Evolutionary conservation across 192 early-diverging fungal genomes (phyloP).

Genomic region (Jimgerdemannia lactiflua): DNA sequence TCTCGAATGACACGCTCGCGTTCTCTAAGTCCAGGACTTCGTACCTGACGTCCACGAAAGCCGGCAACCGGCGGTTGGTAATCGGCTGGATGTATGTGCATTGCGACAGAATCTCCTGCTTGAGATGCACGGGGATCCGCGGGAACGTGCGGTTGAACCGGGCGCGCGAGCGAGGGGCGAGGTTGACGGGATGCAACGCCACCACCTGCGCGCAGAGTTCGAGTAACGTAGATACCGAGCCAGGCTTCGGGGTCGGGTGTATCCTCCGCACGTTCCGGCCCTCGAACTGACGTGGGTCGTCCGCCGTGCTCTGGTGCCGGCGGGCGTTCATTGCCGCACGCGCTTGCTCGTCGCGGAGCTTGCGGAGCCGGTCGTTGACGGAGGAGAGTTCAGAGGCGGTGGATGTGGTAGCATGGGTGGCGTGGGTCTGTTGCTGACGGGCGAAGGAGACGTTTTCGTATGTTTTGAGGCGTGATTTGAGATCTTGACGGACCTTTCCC

Average conservation of each 20-base stretch:
- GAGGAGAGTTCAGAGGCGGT: neutral
- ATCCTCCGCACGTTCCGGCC: neutral
- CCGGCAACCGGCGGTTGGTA: neutral
- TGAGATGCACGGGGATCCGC: neutral
- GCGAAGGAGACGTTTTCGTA: neutral
- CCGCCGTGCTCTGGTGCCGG: neutral
- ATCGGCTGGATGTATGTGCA: neutral
- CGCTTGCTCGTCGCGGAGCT: conserved; percentile 10
- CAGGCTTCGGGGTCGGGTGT: too few relatives aligned
- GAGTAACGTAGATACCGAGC: neutral
- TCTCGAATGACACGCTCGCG: neutral
- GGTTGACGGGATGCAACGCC: neutral
- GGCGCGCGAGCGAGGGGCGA: neutral
- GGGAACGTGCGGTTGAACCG: neutral
- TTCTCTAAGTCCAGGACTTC: neutral
- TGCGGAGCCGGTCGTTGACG: conserved; percentile 2
- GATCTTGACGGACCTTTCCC: neutral
- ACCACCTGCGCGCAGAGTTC: neutral
- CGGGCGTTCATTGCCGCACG: conserved; percentile 6
- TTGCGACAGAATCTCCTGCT: neutral
- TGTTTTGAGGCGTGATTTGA: neutral
- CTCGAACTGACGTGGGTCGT: neutral
- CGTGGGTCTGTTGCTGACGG: too few relatives aligned
- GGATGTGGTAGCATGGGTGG: neutral
- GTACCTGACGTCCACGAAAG: neutral